Conservation (phyloP, 208 protist species). For the Crithidia fasciculata region DNA sequence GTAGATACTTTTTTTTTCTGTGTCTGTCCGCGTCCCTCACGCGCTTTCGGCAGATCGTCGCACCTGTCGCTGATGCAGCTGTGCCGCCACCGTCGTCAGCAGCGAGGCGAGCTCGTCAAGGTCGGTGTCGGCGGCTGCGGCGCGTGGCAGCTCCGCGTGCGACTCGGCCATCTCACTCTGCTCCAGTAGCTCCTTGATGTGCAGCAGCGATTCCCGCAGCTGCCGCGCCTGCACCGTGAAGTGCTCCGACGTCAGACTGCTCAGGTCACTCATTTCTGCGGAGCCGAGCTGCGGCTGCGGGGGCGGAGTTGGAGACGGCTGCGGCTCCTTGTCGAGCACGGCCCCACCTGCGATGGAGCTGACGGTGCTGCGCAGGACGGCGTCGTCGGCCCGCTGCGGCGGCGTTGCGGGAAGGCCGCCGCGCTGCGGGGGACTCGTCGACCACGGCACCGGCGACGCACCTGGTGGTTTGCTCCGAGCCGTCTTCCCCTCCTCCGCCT, state of each 20-base stretch:
- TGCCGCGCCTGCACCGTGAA: conserved; percentile 40
- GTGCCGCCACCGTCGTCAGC: conserved; percentile 40
- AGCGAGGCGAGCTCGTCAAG: conserved; percentile 41
- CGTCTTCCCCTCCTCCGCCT: neutral
- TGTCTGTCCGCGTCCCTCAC: neutral
- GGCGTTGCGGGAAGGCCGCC: neutral
- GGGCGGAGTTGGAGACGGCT: neutral
- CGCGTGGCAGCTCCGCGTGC: conserved; percentile 5
- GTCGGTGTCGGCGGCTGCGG: conserved; percentile 18
- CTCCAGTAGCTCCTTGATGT: conserved; percentile 51
- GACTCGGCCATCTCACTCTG: conserved; percentile 20
- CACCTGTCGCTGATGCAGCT: conserved; percentile 45
- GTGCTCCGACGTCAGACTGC: neutral
- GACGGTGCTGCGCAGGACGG: conserved; percentile 16
- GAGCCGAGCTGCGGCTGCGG: conserved; percentile 11
- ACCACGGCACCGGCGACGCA: conserved; percentile 11
- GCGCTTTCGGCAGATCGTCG: conserved; percentile 27
- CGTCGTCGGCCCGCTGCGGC: conserved; percentile 15
- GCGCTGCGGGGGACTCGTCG: conserved; percentile 29
- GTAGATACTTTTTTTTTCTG: neutral
- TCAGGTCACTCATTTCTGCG: neutral
- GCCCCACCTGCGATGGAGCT: neutral
- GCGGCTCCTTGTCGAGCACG: neutral
- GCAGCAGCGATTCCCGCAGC: conserved; percentile 53
- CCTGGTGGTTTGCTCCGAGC: neutral